phyloP scores from a whole-genome alignment of 129 eudicot genomes.

The Kitagawia praeruptora region DNA sequence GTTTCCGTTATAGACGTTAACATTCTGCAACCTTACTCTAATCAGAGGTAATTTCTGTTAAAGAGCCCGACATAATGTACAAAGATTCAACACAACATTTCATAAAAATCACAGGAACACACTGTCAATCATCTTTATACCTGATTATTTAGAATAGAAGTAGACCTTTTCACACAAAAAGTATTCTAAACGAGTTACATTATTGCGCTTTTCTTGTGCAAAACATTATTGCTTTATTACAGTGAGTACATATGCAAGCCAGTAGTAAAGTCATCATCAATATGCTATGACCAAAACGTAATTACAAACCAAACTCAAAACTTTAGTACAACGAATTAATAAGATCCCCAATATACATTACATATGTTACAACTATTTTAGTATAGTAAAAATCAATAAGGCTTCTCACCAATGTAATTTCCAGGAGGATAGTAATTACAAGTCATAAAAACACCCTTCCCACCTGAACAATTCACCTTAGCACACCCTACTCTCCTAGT shows the following conservation, averaged over 20 bases:
- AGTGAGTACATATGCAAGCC: constrained; percentile 1
- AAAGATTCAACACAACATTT: background rate
- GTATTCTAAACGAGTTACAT: constrained; percentile 1
- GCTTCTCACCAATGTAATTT: constrained; percentile 68
- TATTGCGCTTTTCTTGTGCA: background rate
- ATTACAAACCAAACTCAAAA: constrained; percentile 3
- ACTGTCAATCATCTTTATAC: background rate
- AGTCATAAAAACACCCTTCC: constrained; percentile 62
- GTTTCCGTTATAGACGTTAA: too few species aligned
- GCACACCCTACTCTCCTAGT: constrained; percentile 71
- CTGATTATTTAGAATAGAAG: background rate
- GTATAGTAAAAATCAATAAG: constrained; percentile 36
- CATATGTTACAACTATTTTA: background rate
- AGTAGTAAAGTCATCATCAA: constrained; percentile 3
- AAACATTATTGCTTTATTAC: constrained; percentile 6
- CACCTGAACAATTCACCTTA: constrained; percentile 45
- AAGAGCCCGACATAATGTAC: background rate
- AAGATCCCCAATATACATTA: background rate
- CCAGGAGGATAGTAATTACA: constrained; percentile 91
- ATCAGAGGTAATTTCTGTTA: too few species aligned
- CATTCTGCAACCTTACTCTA: too few species aligned
- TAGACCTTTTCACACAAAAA: background rate
- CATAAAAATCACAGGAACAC: background rate
- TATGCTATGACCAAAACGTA: background rate
- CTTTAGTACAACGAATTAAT: background rate